Evolutionary conservation across 805 yeast species (phyloP).

Genomic region (Kodamaea lidongshanica): DNA sequence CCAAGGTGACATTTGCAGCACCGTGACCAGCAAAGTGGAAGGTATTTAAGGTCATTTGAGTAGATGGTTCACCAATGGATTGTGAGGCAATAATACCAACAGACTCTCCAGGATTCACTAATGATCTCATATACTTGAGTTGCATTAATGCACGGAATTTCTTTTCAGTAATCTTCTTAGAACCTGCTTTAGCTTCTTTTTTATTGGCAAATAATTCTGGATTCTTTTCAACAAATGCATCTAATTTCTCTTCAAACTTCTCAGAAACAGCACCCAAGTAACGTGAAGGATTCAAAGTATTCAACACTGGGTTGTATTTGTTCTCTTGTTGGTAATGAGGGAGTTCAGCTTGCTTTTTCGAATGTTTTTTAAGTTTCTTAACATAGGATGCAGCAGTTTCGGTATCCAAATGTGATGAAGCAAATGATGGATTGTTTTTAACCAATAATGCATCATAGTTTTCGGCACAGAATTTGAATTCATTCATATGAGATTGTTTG

Average conservation of each 20-base stretch:
- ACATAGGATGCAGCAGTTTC: constrained; percentile 73
- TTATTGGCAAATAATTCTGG: constrained; percentile 48
- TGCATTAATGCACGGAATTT: constrained; percentile 96
- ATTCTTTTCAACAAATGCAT: constrained; percentile 55
- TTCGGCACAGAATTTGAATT: constrained; percentile 87
- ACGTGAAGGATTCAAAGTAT: constrained; percentile 81
- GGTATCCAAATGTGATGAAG: constrained; percentile 70
- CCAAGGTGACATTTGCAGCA: constrained; percentile 98
- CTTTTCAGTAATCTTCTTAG: constrained; percentile 58
- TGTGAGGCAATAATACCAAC: constrained; percentile 98
- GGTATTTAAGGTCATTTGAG: constrained; percentile 96
- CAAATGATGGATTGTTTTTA: constrained; percentile 79
- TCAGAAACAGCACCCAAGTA: constrained; percentile 92
- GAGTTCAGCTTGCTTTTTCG: constrained; percentile 55
- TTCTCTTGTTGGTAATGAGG: constrained; percentile 57
- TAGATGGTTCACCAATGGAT: constrained; percentile 98
- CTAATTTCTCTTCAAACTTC: constrained; percentile 75
- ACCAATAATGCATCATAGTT: constrained; percentile 81
- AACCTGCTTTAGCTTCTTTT: constrained; percentile 42
- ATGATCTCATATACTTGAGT: constrained; percentile 93
- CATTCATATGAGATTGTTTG: constrained; percentile 88
- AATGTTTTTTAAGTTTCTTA: constrained; percentile 72
- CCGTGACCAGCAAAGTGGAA: constrained; percentile 99
- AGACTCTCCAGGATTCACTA: constrained; percentile 94
- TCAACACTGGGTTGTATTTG: constrained; percentile 83